phyloP scores from a whole-genome alignment of 1,284 basidiomycete species.

The Ceratobasidium sp. region DNA sequence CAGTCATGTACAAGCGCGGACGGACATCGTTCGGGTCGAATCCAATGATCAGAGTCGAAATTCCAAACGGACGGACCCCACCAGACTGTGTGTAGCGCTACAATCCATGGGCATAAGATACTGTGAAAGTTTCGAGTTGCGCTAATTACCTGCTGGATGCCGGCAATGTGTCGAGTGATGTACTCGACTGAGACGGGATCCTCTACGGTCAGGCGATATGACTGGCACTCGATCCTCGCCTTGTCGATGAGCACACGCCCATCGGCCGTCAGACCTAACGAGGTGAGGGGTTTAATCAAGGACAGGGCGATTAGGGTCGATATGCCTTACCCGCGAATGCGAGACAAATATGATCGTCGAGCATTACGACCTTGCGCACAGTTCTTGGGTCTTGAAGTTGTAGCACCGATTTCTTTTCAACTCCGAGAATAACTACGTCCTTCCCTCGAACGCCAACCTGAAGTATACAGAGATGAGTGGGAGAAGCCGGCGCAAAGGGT shows the following conservation, averaged over 20 bases:
- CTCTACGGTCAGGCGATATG: constrained; percentile 96
- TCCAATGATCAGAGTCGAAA: constrained; percentile 95
- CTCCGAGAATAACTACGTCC: constrained; percentile 95
- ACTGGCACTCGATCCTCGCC: constrained; percentile 97
- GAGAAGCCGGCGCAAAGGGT: background rate
- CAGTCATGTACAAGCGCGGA: constrained; percentile 95
- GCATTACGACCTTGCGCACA: constrained; percentile 97
- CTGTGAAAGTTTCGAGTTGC: background rate
- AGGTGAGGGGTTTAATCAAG: background rate
- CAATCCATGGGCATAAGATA: constrained; percentile 29
- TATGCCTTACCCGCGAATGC: constrained; percentile 89
- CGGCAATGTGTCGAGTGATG: constrained; percentile 97
- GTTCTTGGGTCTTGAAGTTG: constrained; percentile 99
- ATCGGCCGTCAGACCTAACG: constrained; percentile 92
- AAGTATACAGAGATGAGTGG: constrained; percentile 35
- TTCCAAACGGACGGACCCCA: constrained; percentile 97
- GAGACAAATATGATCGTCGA: constrained; percentile 97
- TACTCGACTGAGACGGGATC: constrained; percentile 99
- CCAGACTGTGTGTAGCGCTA: constrained; percentile 98
- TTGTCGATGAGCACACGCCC: constrained; percentile 98
- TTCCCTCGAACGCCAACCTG: constrained; percentile 96
- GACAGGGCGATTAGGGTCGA: background rate
- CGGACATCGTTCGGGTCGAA: constrained; percentile 93
- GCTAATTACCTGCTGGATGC: constrained; percentile 88
- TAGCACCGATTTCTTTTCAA: constrained; percentile 98